Evolutionary conservation across 75 land plant genomes (phyloP).

Genomic region (Sequoia sempervirens): DNA sequence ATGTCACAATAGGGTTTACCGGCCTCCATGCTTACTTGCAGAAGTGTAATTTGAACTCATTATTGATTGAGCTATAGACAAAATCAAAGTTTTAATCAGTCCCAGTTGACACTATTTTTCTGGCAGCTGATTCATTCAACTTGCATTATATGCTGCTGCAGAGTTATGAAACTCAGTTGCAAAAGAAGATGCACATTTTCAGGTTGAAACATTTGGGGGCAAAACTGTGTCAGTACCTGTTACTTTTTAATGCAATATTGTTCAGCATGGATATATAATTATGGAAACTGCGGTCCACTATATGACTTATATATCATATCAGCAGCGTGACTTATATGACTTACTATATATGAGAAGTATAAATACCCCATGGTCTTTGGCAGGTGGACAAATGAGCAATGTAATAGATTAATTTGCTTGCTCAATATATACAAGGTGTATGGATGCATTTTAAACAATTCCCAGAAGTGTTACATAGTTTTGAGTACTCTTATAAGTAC

Average conservation of each 20-base stretch:
- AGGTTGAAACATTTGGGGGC: background rate
- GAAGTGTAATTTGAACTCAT: background rate
- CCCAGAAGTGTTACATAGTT: background rate
- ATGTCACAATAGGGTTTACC: background rate
- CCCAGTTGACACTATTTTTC: background rate
- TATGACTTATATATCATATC: background rate
- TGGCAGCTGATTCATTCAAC: background rate
- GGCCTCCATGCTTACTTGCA: conserved; percentile 1
- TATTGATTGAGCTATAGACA: background rate
- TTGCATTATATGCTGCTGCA: background rate
- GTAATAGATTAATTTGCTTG: background rate
- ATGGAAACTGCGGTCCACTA: background rate
- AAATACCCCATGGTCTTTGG: background rate
- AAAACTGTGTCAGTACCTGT: background rate
- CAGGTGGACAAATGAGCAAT: background rate
- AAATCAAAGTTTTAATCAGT: background rate
- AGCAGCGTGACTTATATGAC: background rate
- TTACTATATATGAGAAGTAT: background rate
- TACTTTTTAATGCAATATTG: background rate
- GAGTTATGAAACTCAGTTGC: background rate
- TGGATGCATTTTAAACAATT: background rate
- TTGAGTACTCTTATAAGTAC: background rate
- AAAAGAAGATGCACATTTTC: background rate
- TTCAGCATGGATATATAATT: background rate
- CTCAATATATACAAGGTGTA: background rate